These are phyloP conservation scores for Cyathus olla DNA, from an alignment of 1,284 basidiomycete genomes.

Conservation along the genomic window DNA sequence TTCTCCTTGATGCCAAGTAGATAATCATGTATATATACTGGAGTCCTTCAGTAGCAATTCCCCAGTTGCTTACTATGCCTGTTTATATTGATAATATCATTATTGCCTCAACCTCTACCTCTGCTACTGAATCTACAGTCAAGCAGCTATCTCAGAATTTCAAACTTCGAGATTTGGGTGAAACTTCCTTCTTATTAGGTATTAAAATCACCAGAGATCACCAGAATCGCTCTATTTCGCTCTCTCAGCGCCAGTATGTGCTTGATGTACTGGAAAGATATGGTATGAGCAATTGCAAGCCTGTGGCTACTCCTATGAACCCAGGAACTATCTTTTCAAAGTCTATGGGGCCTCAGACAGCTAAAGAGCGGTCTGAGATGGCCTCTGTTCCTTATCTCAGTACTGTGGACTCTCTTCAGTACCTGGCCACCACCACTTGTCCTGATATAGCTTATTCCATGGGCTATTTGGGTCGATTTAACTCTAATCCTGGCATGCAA, in stretches of 20 bases:
- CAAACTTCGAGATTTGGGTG: conserved; percentile 46
- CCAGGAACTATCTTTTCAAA: conserved; percentile 12
- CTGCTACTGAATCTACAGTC: too few species aligned
- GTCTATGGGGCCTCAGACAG: conserved; percentile 17
- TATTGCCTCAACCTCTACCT: too few species aligned
- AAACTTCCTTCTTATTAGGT: conserved; percentile 41
- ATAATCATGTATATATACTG: too few species aligned
- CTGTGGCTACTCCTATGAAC: conserved; percentile 43
- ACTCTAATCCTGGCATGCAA: conserved; percentile 6
- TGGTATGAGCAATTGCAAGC: too few species aligned
- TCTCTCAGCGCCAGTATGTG: conserved; percentile 47
- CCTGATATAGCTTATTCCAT: conserved; percentile 6
- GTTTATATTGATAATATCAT: too few species aligned
- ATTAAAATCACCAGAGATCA: conserved; percentile 44
- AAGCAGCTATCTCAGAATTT: too few species aligned
- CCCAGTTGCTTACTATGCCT: too few species aligned
- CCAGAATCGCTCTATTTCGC: conserved; percentile 20
- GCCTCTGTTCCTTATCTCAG: conserved; percentile 5
- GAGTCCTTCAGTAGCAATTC: too few species aligned
- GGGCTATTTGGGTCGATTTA: conserved; percentile 2
- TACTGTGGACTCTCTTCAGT: conserved; percentile 3
- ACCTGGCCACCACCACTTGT: conserved; percentile 5
- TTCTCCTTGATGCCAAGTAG: too few species aligned
- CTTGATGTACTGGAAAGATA: conserved; percentile 44
- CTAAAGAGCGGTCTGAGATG: conserved; percentile 24